These are phyloP conservation scores for Termitomyces sp. DNA, from an alignment of 768 basidiomycete genomes.

Conservation along the genomic window DNA sequence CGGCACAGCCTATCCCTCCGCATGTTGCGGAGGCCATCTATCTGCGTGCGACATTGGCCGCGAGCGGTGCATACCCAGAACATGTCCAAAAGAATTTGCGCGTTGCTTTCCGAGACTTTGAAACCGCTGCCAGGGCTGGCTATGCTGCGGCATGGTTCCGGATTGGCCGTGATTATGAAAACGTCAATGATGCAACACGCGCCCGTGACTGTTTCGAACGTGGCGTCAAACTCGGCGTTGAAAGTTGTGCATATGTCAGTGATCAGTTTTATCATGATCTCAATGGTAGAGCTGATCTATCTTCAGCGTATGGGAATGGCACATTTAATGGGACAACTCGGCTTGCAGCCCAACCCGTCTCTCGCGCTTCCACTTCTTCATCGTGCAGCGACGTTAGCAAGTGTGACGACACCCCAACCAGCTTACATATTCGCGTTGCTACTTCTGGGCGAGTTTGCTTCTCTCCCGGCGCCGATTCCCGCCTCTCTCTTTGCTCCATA, in stretches of 20 bases:
- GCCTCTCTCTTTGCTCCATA: constrained; percentile 47
- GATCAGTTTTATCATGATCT: not conserved
- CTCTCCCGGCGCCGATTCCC: constrained; percentile 45
- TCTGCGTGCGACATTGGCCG: constrained; percentile 67
- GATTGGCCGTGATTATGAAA: constrained; percentile 89
- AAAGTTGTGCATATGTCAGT: constrained; percentile 77
- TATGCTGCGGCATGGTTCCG: constrained; percentile 86
- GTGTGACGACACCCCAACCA: constrained; percentile 75
- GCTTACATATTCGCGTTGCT: constrained; percentile 88
- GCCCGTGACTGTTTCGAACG: constrained; percentile 87
- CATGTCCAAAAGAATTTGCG: constrained; percentile 64
- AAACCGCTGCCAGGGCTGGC: constrained; percentile 74
- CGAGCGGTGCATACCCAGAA: constrained; percentile 68
- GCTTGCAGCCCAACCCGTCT: constrained; percentile 45
- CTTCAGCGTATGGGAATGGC: constrained; percentile 91
- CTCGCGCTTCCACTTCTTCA: constrained; percentile 69
- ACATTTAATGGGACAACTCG: constrained; percentile 82
- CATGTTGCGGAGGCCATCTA: constrained; percentile 71
- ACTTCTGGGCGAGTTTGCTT: constrained; percentile 79
- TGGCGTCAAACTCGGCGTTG: constrained; percentile 69
- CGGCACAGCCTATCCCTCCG: constrained; percentile 24
- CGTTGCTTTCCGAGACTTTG: constrained; percentile 85
- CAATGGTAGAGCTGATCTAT: not conserved
- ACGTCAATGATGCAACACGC: constrained; percentile 65
- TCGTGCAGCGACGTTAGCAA: constrained; percentile 71